Evolutionary conservation across 148 eudicot genomes (phyloP), one percentile per base, ranked within the genome.

Genomic region (Rhododendron simsii): DNA sequence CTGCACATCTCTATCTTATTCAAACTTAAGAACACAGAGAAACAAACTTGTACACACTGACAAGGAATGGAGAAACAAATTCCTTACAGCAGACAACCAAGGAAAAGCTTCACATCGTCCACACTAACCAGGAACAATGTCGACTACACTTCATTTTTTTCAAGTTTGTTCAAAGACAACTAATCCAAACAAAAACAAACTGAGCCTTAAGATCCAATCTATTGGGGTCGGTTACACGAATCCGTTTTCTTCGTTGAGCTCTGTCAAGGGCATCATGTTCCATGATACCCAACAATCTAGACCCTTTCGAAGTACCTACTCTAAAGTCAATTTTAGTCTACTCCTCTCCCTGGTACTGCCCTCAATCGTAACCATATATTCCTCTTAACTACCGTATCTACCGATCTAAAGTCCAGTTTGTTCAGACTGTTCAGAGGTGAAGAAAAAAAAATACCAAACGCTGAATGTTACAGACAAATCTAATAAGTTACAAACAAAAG

Each of bases 401-500:
- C 7, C 10, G 26, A 61, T 21, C 67, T 7, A 61, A 21, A 61
- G 67, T 26, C 35, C 11, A 67, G 30, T 11, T 67, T 41, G 7
- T 41, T 41, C 44, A 41, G 44, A 41, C 44, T 67, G 30, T 85
- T 85, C 91, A 78, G 37, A 75, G 86, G 73, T 53, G 18, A 77
- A 48, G 80, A 87, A 87, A 87, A 84, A n/a, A 44, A 3, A 88
- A 81, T 44, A 51, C 20, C 86, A 81, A 84, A 33, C n/a, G 57
- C 82, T 80, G 78, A 41, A 82, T 14, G 33, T 86, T 84, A 86
- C 77, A 83, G 79, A 86, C 84, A 90, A 39, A 79, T 86, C 15
- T n/a, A 78, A 80, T n/a, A 73, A 82, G 6, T 77, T 45, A 73
- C 20, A 71, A 85, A 81, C 48, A 86, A 16, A 50, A 26, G 20